Evolutionary conservation across 176 grass and related monocot species (phyloP).

Genomic region (Melocanna baccifera): DNA sequence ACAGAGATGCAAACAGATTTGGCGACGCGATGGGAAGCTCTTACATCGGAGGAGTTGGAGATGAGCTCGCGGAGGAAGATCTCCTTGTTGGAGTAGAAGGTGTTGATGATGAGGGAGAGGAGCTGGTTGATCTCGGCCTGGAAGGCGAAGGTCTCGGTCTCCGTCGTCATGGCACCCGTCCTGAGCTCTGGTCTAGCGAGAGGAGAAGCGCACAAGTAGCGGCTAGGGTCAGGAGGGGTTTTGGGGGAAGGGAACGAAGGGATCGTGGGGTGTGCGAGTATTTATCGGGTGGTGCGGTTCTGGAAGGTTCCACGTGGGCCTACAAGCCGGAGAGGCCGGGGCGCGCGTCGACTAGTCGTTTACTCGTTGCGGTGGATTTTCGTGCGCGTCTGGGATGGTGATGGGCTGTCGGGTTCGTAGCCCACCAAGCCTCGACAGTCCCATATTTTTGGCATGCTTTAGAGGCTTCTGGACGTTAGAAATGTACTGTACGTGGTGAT

Average conservation of each 20-base stretch:
- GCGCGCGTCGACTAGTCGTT: not conserved
- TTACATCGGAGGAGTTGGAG: slow-evolving; percentile 89
- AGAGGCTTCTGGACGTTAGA: not conserved
- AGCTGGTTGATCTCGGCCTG: slow-evolving; percentile 98
- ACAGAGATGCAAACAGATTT: not conserved
- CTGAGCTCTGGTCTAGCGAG: not conserved
- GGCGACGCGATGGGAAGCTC: not conserved
- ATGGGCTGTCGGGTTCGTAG: not conserved
- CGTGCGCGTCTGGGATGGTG: not conserved
- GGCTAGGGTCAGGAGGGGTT: slow-evolving; percentile 15
- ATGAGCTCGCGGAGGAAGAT: slow-evolving; percentile 95
- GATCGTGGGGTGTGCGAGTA: not conserved
- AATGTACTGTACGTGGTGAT: too few species aligned
- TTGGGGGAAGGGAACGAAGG: not conserved
- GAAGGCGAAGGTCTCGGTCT: slow-evolving; percentile 94
- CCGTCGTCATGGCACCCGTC: slow-evolving; percentile 14
- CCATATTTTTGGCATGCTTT: not conserved
- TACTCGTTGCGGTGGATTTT: not conserved
- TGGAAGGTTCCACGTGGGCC: slow-evolving; percentile 54
- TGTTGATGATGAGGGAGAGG: slow-evolving; percentile 93
- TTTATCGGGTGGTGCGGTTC: slow-evolving; percentile 36
- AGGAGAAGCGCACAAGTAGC: slow-evolving; percentile 34
- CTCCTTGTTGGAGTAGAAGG: slow-evolving; percentile 99
- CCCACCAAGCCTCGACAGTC: not conserved
- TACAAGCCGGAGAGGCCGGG: slow-evolving; percentile 23